Evolutionary conservation across 768 basidiomycete genomes (phyloP), one percentile per base, ranked within the genome.

Genomic region (Rhizopogon rudus): DNA sequence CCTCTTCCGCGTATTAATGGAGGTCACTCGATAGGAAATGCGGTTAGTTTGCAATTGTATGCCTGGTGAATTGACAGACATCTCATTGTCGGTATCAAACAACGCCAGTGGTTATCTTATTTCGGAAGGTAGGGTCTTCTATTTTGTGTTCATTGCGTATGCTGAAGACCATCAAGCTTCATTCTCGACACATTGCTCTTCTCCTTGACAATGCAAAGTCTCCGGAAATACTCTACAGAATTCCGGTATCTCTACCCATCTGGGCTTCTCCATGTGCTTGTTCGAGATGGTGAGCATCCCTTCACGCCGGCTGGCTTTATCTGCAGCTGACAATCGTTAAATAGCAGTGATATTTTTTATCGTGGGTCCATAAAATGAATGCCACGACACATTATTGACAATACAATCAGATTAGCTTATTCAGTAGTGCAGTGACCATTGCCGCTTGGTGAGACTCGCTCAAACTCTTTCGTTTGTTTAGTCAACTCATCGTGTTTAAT

Each of bases 201-300:
- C 25, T 25, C 25, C 0, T 1, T 56, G 16, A 39, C 63, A 7
- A 48, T 6, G 3, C 25, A 3, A 10, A 48, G 51, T 35, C 59
- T 69, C 20, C 20, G 20, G 33, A 53, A 33, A 9, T 22, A 44
- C 14, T 37, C 25, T 1, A 40, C 6, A 12, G 54, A 31, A 31
- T 44, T 40, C 16, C 17, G 5, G 22, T 13, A 6, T 2, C 4
- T 46, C 20, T 16, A 14, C 10, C 48, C 56, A 3, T 66, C 61
- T 14, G 39, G 33, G 2, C 53, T 70, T 25, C 14, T 60, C 7
- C 39, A 6, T 35, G 46, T 60, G 40, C 66, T 67, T 14, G 16
- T 46, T n/a, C 59, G 65, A 46, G 67, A 67, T n/a, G 65, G 66
- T 67, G 45, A 57, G 63, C 2, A 22, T 33, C 14, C 29, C 29